phyloP scores from a whole-genome alignment of 176 grass and related monocot genomes.

The Oryza longistaminata region DNA sequence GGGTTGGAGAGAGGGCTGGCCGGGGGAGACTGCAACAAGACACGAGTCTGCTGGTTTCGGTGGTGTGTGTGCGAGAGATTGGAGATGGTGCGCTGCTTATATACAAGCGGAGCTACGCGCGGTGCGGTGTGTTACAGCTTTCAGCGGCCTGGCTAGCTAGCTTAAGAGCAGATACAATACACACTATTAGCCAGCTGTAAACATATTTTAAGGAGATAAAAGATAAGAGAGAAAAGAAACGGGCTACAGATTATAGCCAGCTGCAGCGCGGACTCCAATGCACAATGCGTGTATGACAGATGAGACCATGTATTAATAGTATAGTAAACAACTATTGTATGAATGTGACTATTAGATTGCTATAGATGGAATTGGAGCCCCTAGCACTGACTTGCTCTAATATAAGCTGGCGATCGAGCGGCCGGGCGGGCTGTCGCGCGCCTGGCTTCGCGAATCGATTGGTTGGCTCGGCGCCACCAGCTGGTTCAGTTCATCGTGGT shows the following conservation, averaged over 20 bases:
- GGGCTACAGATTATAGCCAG: no score
- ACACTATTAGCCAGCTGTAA: no score
- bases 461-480: not conserved
- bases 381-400: no score
- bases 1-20: not conserved
- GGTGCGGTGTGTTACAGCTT: not conserved
- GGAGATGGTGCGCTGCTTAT: not conserved
- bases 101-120: not conserved
- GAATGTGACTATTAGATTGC: no score
- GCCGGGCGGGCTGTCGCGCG: conserved; percentile 11
- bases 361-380: no score
- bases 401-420: not conserved
- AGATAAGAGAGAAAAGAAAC: no score
- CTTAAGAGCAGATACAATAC: no score
- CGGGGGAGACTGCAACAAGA: not conserved
- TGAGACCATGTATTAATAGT: no score
- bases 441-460: not conserved
- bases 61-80: not conserved
- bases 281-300: no score
- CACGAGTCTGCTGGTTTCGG: not conserved
- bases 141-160: not conserved
- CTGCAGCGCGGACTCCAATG: no score
- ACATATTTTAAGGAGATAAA: no score
- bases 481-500: not conserved
- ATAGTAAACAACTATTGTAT: no score